Percentiles rank a stretch among this genome's conserved stretches.
phyloP scores from a whole-genome alignment of 768 basidiomycete genomes.

The Mycena kentingensis region DNA sequence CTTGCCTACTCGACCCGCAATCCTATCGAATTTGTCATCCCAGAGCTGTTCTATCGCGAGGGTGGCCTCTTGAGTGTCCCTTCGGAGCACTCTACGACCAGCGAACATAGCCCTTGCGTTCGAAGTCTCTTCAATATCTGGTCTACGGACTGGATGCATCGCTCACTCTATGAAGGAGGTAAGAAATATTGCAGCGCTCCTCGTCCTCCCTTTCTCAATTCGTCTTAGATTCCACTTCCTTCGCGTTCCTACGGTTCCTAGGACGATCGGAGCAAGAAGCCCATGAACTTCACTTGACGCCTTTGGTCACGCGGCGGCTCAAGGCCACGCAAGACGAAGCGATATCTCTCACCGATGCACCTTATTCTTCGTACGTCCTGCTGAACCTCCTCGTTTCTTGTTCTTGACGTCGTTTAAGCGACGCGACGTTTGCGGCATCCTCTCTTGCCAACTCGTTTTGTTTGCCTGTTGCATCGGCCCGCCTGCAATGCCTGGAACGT shows the following conservation, averaged over 20 bases:
- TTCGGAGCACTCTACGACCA: constrained; percentile 47
- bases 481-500: constrained; percentile 33
- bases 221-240: constrained; percentile 50
- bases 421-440: constrained; percentile 52
- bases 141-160: constrained; percentile 78
- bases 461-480: constrained; percentile 34
- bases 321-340: constrained; percentile 48
- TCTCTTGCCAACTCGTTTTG: constrained; percentile 34
- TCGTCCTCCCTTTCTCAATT: constrained; percentile 2
- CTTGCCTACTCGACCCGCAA: constrained; percentile 86
- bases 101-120: constrained; percentile 57
- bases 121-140: constrained; percentile 86
- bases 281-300: constrained; percentile 59
- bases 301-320: constrained; percentile 60
- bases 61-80: constrained; percentile 74
- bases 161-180: constrained; percentile 70
- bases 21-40: constrained; percentile 79
- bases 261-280: constrained; percentile 64
- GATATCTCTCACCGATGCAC: constrained; percentile 39
- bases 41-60: constrained; percentile 74
- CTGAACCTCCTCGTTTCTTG: background rate
- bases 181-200: constrained; percentile 24
- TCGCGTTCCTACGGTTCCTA: constrained; percentile 78
- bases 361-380: constrained; percentile 47
- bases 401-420: constrained; percentile 39